These are phyloP conservation scores for Paxillus rubicundulus DNA, from an alignment of 768 basidiomycete species.

Conservation along the genomic window DNA sequence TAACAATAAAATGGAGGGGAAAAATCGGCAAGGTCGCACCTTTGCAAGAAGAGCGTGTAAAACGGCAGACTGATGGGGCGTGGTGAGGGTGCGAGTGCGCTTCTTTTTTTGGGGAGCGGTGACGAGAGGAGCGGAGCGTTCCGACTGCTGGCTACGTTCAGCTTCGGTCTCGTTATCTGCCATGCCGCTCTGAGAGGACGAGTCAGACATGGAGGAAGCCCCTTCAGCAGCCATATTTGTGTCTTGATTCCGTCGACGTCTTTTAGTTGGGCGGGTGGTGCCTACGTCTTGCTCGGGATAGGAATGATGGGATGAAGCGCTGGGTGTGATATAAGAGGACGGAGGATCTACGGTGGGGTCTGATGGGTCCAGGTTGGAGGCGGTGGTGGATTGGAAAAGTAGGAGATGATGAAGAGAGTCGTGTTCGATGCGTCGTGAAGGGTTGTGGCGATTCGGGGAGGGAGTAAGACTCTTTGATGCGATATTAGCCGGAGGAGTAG, in stretches of 20 bases:
- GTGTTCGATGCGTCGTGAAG: slow-evolving; percentile 21
- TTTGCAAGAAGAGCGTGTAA: slow-evolving; percentile 83
- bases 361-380: background rate
- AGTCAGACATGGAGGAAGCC: slow-evolving; percentile 31
- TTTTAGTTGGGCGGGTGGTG: slow-evolving; percentile 18
- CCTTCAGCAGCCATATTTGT: slow-evolving; percentile 23
- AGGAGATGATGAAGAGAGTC: slow-evolving; percentile 8
- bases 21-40: slow-evolving; percentile 41
- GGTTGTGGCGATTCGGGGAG: slow-evolving; percentile 6
- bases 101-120: slow-evolving; percentile 47
- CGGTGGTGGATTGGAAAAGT: background rate
- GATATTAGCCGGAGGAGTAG: slow-evolving; percentile 26
- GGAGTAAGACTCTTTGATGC: slow-evolving; percentile 11
- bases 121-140: slow-evolving; percentile 31
- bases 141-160: slow-evolving; percentile 41
- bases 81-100: slow-evolving; percentile 85
- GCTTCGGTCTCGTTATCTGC: slow-evolving; percentile 59
- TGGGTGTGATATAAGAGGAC: slow-evolving; percentile 10
- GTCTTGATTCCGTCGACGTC: slow-evolving; percentile 7
- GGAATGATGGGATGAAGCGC: slow-evolving; percentile 15
- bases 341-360: slow-evolving; percentile 12
- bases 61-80: slow-evolving; percentile 86
- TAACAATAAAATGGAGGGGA: background rate
- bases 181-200: slow-evolving; percentile 54
- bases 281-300: slow-evolving; percentile 22